Base-by-base conservation (phyloP, 2,329 filamentous ascomycete species). In the Remersonia thermophila region DNA sequence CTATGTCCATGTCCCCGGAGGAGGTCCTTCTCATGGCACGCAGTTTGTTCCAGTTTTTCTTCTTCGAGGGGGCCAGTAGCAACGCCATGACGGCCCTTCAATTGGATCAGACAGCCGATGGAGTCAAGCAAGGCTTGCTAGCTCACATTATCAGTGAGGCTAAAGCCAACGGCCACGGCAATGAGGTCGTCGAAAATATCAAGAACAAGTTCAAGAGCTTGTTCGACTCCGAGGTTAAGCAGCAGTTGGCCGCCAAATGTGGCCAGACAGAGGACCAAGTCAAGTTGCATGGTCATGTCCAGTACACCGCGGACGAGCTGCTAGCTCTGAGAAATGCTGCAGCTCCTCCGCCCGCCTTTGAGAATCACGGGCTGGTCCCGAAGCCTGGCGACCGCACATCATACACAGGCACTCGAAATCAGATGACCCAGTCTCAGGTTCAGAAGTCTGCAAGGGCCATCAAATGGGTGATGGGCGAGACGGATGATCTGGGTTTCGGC, bases 291-390 rank as follows among this genome's bases (percentile, higher is more conserved):
- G n/a, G 32, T 13, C 41, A 16, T 3, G 12, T 18, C 9, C 36
- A 36, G n/a, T 45, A 45, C 38, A 30, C 28, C 1, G 5, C 11
- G n/a, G 38, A 39, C 9, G 32, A 43, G 20, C 6, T 44, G 32
- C 8, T 39, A 14, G 35, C 38, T 1, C 13, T 37, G 33, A 30
- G 39, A 17, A 14, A 16, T 16, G 18, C 10, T 3, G 37, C 40
- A 1, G 18, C 27, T n/a, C 13, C 27, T 4, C 41, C 41, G 11
- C 32, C 39, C 1, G 30, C 12, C 3, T 20, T 23, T n/a, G n/a
- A n/a, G n/a, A n/a, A n/a, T n/a, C n/a, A n/a, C n/a, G n/a, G n/a
- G n/a, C n/a, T n/a, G n/a, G n/a, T n/a, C n/a, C n/a, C n/a, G n/a
- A n/a, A n/a, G n/a, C n/a, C n/a, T n/a, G n/a, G n/a, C n/a, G n/a